Conservation (phyloP, 768 basidiomycete genomes). For the Pholiota microspora region DNA sequence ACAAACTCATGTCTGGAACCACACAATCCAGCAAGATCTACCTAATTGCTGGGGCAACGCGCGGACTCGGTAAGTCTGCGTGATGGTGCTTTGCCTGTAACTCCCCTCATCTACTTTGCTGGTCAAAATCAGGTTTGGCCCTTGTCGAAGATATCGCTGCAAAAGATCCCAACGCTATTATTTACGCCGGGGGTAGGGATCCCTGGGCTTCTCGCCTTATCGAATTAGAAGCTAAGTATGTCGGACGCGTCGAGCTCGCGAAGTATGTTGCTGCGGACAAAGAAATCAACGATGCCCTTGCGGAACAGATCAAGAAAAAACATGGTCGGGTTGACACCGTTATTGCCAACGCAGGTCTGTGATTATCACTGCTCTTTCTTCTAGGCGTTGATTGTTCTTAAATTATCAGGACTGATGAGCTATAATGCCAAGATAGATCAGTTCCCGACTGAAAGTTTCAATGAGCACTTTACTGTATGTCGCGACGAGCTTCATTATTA, state of each 20-base stretch:
- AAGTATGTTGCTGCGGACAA: background rate
- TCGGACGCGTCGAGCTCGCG: background rate
- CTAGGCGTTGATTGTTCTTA: too few relatives aligned
- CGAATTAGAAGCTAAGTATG: background rate
- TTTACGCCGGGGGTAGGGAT: background rate
- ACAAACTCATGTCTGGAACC: too few relatives aligned
- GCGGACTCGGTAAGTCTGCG: background rate
- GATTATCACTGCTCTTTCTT: background rate
- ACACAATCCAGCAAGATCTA: too few relatives aligned
- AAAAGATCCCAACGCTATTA: background rate
- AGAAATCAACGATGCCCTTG: background rate
- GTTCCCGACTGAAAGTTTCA: background rate
- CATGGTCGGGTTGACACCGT: background rate
- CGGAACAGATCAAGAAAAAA: background rate
- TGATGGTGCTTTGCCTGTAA: background rate
- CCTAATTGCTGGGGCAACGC: background rate
- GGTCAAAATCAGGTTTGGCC: background rate
- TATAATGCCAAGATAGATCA: background rate
- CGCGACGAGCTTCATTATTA: background rate
- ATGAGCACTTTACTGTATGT: background rate
- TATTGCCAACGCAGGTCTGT: slow-evolving; percentile 2
- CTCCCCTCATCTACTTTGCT: background rate
- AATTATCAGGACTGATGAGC: background rate
- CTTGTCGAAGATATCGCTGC: background rate
- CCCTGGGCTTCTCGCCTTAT: background rate